Percentiles rank a stretch among this genome's conserved stretches.
Evolutionary conservation across 139 green algal species (phyloP).

Genomic region (Micractinium conductrix): DNA sequence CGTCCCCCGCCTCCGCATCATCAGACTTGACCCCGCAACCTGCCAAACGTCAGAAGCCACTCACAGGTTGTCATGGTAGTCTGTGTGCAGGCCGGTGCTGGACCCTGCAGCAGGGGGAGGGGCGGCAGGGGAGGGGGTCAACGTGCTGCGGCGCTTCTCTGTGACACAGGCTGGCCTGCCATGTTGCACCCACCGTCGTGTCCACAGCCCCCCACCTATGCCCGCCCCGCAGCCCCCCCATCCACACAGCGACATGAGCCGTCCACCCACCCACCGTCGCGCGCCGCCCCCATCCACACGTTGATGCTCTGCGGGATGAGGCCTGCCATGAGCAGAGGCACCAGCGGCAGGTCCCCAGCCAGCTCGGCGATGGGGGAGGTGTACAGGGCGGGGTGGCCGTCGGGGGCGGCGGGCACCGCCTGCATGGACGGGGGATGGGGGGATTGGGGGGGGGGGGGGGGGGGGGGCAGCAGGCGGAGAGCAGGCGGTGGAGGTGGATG

Average conservation of each 20-base stretch:
- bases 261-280: slow-evolving; percentile 37
- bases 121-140: too few species aligned
- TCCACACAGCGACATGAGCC: too few species aligned
- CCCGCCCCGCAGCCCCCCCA: too few species aligned
- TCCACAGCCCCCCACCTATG: too few species aligned
- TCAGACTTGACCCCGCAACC: too few species aligned
- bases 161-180: too few species aligned
- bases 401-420: slow-evolving; percentile 45
- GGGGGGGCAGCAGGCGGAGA: too few species aligned
- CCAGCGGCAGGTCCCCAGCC: slow-evolving; percentile 59
- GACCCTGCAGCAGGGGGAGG: slow-evolving; percentile 51
- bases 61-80: slow-evolving; percentile 92
- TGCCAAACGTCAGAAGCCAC: too few species aligned
- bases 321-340: slow-evolving; percentile 60
- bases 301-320: slow-evolving; percentile 78
- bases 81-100: slow-evolving; percentile 85
- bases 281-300: slow-evolving; percentile 57
- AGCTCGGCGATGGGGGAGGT: slow-evolving; percentile 63
- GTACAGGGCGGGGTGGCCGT: slow-evolving; percentile 71
- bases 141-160: too few species aligned
- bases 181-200: background rate
- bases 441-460: background rate
- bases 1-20: too few species aligned
- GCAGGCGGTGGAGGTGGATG: background rate
- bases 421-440: background rate